Evolutionary conservation across 1,284 basidiomycete genomes (phyloP).

Genomic region (Gomphus sp.): DNA sequence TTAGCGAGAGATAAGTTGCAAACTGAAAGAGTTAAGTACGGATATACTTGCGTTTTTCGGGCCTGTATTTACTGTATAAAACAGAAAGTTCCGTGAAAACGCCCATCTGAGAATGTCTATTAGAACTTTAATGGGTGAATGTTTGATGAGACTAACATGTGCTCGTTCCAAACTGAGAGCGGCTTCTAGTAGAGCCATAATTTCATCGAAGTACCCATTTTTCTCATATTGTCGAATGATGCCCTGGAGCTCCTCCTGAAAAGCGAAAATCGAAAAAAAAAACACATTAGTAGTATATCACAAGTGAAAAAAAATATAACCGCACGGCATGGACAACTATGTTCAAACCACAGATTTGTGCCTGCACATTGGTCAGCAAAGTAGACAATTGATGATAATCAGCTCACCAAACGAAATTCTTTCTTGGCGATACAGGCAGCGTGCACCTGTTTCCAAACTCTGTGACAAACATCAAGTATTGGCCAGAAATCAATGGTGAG

Average conservation of each 20-base stretch:
- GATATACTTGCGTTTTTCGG: constrained; percentile 69
- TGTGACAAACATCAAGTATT: constrained; percentile 21
- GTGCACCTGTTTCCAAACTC: constrained; percentile 99
- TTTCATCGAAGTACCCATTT: constrained; percentile 91
- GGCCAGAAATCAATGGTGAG: not conserved
- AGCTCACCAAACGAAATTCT: constrained; percentile 80
- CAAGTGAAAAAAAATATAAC: constrained; percentile 9
- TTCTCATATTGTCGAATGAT: constrained; percentile 86
- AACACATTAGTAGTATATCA: not conserved
- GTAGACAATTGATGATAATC: not conserved
- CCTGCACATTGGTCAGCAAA: constrained; percentile 29
- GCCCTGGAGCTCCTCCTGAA: constrained; percentile 78
- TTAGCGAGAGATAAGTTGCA: constrained; percentile 1
- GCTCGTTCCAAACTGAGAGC: constrained; percentile 94
- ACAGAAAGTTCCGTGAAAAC: constrained; percentile 94
- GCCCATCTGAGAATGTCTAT: constrained; percentile 48
- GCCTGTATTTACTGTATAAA: constrained; percentile 93
- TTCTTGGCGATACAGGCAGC: constrained; percentile 96
- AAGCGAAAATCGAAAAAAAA: no score
- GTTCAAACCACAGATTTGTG: constrained; percentile 97
- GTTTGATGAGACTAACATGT: constrained; percentile 53
- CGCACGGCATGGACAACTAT: constrained; percentile 84
- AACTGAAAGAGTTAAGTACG: not conserved
- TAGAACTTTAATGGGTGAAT: not conserved
- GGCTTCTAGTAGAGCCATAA: constrained; percentile 86